Conservation (phyloP, 805 yeast genomes). For the Debaryomyces maramus region DNA sequence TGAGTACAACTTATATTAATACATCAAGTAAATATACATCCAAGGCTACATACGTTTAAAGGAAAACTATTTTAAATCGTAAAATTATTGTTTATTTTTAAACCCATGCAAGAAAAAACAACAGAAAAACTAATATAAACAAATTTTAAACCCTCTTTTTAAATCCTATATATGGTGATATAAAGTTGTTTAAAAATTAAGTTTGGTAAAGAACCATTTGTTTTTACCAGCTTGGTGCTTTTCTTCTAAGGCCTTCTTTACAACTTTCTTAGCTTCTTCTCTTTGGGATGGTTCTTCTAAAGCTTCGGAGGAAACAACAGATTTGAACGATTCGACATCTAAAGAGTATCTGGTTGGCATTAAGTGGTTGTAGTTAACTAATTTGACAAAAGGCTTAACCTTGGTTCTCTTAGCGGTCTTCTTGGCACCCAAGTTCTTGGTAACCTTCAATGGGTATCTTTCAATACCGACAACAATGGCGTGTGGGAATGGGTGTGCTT, state of each 20-base stretch:
- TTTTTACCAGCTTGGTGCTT: constrained; percentile 99
- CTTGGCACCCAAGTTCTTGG: constrained; percentile 94
- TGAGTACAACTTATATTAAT: constrained; percentile 6
- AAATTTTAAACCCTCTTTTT: constrained; percentile 18
- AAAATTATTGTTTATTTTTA: constrained; percentile 26
- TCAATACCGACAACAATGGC: constrained; percentile 99
- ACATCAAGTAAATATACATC: constrained; percentile 19
- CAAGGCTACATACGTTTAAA: constrained; percentile 13
- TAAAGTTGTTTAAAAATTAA: constrained; percentile 64
- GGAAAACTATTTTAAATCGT: constrained; percentile 12
- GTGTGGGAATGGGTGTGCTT: constrained; percentile 98
- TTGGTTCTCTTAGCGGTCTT: constrained; percentile 95
- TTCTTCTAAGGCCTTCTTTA: constrained; percentile 99
- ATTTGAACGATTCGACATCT: constrained; percentile 94
- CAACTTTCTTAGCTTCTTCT: constrained; percentile 98
- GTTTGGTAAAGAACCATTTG: constrained; percentile 99
- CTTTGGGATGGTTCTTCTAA: constrained; percentile 97
- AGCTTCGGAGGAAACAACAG: constrained; percentile 88
- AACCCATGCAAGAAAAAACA: constrained; percentile 27
- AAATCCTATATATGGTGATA: constrained; percentile 10
- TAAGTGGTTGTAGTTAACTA: constrained; percentile 98
- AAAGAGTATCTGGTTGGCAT: constrained; percentile 99
- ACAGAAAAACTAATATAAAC: constrained; percentile 21
- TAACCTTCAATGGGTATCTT: constrained; percentile 95
- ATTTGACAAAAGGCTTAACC: constrained; percentile 99